A percentile compares a stretch with the other conserved stretches of the same genome.
phyloP scores from a whole-genome alignment of 352 stramenopile genomes.

The Sclerospora graminicola region DNA sequence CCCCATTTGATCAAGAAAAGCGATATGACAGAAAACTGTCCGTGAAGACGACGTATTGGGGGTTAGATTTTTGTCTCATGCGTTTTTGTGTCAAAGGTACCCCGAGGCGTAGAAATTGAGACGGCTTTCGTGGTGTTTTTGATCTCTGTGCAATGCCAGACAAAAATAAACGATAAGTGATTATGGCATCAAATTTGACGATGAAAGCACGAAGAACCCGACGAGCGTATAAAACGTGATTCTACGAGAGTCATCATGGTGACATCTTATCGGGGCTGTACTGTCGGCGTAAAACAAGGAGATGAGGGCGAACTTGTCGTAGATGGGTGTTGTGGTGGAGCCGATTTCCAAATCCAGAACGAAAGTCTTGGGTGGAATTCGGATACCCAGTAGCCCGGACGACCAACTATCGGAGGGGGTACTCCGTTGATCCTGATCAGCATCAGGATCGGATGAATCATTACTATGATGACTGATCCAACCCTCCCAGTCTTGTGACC shows the following conservation, averaged over 20 bases:
- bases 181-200: constrained; percentile 42
- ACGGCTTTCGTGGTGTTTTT: constrained; percentile 33
- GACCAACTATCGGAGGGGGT: too few species aligned
- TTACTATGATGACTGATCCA: too few species aligned
- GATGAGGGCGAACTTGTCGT: constrained; percentile 16
- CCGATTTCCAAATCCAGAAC: too few species aligned
- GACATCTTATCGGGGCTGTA: constrained; percentile 17
- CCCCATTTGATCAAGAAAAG: constrained; percentile 27
- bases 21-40: constrained; percentile 55
- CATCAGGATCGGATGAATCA: too few species aligned
- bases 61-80: constrained; percentile 32
- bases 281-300: background rate
- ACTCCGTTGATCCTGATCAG: too few species aligned
- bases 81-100: constrained; percentile 33
- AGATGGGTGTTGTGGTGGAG: too few species aligned
- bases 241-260: constrained; percentile 26
- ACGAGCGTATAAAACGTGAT: constrained; percentile 33
- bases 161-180: constrained; percentile 14
- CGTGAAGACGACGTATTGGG: constrained; percentile 52
- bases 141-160: constrained; percentile 6
- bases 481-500: too few species aligned
- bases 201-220: constrained; percentile 37
- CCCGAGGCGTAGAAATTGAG: constrained; percentile 15
- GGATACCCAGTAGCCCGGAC: too few species aligned
- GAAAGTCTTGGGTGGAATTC: too few species aligned